phyloP scores from a whole-genome alignment of 495 filamentous ascomycete species.

The Rostrohypoxylon terebratum region DNA sequence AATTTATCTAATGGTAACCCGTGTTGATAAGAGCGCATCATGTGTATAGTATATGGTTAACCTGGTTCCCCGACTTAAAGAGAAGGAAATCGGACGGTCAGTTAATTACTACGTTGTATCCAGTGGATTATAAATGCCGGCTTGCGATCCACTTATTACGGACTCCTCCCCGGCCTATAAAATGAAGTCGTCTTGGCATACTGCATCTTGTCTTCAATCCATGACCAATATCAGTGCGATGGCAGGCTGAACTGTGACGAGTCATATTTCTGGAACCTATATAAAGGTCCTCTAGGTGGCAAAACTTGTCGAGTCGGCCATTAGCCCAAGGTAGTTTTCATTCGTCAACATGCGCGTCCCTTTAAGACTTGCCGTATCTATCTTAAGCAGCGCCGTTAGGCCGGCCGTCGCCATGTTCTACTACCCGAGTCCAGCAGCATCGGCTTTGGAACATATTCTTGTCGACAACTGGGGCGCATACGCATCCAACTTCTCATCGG shows the following conservation, averaged over 20 bases:
- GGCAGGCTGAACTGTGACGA: not conserved
- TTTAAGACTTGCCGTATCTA: not conserved
- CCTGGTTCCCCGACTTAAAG: conserved; percentile 7
- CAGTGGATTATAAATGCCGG: conserved; percentile 23
- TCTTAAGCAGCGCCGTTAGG: not conserved
- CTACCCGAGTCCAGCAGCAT: conserved; percentile 46
- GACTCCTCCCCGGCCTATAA: conserved; percentile 15
- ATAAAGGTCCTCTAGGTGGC: not conserved
- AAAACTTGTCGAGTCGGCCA: conserved; percentile 6
- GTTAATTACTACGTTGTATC: conserved; percentile 30
- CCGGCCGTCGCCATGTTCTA: conserved; percentile 45
- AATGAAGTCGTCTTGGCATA: conserved; percentile 25
- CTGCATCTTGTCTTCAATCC: conserved; percentile 4
- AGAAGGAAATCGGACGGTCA: conserved; percentile 14
- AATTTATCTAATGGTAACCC: conserved; percentile 14
- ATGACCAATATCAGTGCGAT: conserved; percentile 1
- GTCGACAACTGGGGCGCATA: conserved; percentile 52
- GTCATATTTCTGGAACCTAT: not conserved
- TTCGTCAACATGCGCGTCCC: conserved; percentile 25
- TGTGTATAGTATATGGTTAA: conserved; percentile 4
- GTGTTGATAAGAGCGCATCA: conserved; percentile 16
- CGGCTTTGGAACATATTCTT: conserved; percentile 50
- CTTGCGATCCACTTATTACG: conserved; percentile 14
- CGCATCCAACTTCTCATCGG: conserved; percentile 49
- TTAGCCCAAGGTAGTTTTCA: not conserved